Evolutionary conservation across 2,329 filamentous ascomycete species (phyloP).

Genomic region (Pleomassaria siparia): DNA sequence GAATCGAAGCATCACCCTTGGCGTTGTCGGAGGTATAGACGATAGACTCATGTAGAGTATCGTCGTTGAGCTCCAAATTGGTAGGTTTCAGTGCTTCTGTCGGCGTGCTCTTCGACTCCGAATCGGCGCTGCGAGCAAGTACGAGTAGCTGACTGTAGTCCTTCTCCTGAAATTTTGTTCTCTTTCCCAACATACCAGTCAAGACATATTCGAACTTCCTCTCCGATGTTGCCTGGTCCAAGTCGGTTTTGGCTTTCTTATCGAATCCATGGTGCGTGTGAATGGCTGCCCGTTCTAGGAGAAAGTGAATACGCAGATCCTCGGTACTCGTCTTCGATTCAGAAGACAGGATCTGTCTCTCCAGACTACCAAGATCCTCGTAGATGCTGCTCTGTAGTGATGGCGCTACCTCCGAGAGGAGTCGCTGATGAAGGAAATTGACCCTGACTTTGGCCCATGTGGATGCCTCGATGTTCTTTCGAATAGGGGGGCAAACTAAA

Average conservation of each 20-base stretch:
- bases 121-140: conserved; percentile 70
- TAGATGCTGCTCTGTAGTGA: conserved; percentile 64
- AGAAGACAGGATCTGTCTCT: conserved; percentile 42
- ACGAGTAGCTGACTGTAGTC: conserved; percentile 88
- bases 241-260: conserved; percentile 68
- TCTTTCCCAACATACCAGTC: conserved; percentile 83
- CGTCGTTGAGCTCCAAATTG: conserved; percentile 80
- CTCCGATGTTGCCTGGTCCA: conserved; percentile 66
- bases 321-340: conserved; percentile 19
- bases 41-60: conserved; percentile 87
- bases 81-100: conserved; percentile 56
- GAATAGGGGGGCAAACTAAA: conserved; percentile 52
- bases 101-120: conserved; percentile 12
- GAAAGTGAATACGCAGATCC: conserved; percentile 60
- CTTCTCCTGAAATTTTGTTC: conserved; percentile 77
- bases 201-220: conserved; percentile 79
- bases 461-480: conserved; percentile 48
- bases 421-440: conserved; percentile 70
- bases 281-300: conserved; percentile 80
- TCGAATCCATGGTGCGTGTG: conserved; percentile 84
- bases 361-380: conserved; percentile 59
- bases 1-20: conserved; percentile 55
- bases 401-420: conserved; percentile 64
- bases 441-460: conserved; percentile 70
- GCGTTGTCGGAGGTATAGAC: conserved; percentile 63